phyloP scores from a whole-genome alignment of 352 stramenopile genomes.

The Phytophthora agathidicida region DNA sequence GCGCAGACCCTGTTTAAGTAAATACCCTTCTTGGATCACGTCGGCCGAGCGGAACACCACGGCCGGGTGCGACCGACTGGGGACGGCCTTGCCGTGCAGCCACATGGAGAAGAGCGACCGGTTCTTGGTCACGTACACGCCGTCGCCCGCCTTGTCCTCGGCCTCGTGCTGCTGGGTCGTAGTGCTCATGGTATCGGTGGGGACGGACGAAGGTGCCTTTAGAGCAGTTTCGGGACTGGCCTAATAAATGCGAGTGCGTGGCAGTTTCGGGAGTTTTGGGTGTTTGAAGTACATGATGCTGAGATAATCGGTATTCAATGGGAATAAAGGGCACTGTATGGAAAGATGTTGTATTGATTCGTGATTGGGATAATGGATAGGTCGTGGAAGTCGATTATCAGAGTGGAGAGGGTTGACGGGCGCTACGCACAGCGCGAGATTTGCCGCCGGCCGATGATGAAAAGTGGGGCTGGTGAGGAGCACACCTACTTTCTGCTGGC shows the following conservation, averaged over 20 bases:
- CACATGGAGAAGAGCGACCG: conserved; percentile 87
- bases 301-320: no score
- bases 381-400: background rate
- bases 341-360: background rate
- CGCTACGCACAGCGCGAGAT: conserved; percentile 11
- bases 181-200: conserved; percentile 36
- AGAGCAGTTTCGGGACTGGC: no score
- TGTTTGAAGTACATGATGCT: background rate
- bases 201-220: no score
- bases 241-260: no score
- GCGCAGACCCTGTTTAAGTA: conserved; percentile 83
- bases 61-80: conserved; percentile 48
- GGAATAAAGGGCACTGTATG: no score
- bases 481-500: conserved; percentile 16
- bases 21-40: conserved; percentile 86
- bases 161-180: conserved; percentile 18
- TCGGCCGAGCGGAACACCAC: conserved; percentile 82
- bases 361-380: background rate
- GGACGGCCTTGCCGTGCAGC: conserved; percentile 79
- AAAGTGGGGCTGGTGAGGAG: conserved; percentile 19
- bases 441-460: conserved; percentile 18
- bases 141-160: conserved; percentile 49
- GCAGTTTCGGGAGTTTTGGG: background rate
- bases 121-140: conserved; percentile 88
- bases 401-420: no score